Conservation (phyloP, 2,329 filamentous ascomycete species). For the Claviceps spartinae region DNA sequence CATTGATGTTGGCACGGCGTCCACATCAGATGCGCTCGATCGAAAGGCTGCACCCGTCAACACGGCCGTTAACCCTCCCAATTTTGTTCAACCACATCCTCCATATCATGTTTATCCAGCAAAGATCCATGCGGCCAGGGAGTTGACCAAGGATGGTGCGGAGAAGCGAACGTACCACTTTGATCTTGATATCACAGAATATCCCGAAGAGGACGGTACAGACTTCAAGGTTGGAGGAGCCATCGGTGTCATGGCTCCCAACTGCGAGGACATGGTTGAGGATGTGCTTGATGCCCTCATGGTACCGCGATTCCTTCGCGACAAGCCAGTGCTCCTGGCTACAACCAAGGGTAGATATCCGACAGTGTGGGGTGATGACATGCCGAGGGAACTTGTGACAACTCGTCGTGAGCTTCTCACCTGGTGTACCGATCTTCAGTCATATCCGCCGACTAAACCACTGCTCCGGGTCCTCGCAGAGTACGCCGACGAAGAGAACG, state of each 20-base stretch:
- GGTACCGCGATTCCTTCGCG: constrained; percentile 68
- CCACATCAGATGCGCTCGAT: constrained; percentile 13
- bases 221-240: constrained; percentile 96
- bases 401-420: constrained; percentile 84
- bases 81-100: constrained; percentile 86
- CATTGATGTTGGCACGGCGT: constrained; percentile 14
- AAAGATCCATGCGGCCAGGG: constrained; percentile 70
- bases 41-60: constrained; percentile 26
- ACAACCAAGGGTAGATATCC: constrained; percentile 83
- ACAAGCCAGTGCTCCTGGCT: constrained; percentile 67
- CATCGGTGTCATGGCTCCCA: constrained; percentile 85
- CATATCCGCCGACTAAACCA: constrained; percentile 78
- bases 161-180: constrained; percentile 98
- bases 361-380: constrained; percentile 92
- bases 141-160: constrained; percentile 75
- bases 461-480: constrained; percentile 78
- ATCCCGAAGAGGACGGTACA: constrained; percentile 68
- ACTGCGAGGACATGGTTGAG: constrained; percentile 63
- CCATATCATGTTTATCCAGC: constrained; percentile 86
- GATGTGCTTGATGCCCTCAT: constrained; percentile 71
- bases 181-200: constrained; percentile 90
- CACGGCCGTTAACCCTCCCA: constrained; percentile 59
- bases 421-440: constrained; percentile 92
- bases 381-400: constrained; percentile 72
- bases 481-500: constrained; percentile 62